Conservation (phyloP, 805 yeast species). For the Candida hispaniensis region DNA sequence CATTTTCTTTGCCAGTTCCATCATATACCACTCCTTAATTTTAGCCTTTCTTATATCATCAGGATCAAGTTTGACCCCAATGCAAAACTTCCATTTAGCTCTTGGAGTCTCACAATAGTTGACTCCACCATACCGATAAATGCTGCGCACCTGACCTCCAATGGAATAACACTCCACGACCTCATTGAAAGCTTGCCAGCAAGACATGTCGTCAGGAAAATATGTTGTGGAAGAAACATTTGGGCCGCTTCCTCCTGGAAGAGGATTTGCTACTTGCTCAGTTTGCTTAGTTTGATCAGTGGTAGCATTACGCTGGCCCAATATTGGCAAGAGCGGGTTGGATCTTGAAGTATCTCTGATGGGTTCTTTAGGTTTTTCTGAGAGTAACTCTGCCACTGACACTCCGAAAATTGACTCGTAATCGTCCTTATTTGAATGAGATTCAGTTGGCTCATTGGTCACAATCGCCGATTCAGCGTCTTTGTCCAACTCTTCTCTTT, state of each 20-base stretch:
- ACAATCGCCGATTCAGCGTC: no score
- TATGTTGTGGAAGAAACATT: no score
- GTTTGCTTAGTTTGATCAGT: no score
- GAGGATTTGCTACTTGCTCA: no score
- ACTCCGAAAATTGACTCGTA: conserved; percentile 15
- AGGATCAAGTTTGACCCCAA: conserved; percentile 46
- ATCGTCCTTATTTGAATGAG: conserved; percentile 15
- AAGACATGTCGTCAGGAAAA: conserved; percentile 45
- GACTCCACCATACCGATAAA: conserved; percentile 73
- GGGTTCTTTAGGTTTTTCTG: no score
- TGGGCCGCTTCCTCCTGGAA: no score
- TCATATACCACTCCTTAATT: conserved; percentile 62
- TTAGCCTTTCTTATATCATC: conserved; percentile 40
- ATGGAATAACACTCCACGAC: conserved; percentile 75
- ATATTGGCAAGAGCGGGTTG: no score
- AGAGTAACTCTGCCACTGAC: conserved; percentile 10
- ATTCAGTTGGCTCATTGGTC: no score
- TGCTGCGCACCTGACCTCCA: conserved; percentile 80
- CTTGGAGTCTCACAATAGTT: conserved; percentile 60
- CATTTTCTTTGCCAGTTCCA: conserved; percentile 48
- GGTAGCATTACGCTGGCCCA: no score
- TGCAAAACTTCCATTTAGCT: conserved; percentile 70
- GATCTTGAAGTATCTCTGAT: no score
- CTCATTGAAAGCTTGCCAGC: conserved; percentile 80
- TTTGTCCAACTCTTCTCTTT: no score